These are phyloP conservation scores for Nakazawaea ernobii DNA, from an alignment of 805 yeast genomes.

Conservation along the genomic window DNA sequence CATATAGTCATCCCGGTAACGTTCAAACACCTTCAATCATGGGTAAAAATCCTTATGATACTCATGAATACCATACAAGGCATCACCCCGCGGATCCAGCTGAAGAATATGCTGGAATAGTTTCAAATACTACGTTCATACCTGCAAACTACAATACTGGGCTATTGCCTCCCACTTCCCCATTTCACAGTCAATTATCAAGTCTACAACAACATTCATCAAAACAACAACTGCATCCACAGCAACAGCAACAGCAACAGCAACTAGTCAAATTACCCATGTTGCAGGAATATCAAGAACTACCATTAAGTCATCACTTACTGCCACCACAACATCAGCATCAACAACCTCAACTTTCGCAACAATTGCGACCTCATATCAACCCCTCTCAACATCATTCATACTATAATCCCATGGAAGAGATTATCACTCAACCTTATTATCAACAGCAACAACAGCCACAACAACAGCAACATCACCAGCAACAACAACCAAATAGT, in stretches of 20 bases:
- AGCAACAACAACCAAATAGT: neutral
- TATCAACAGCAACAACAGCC: neutral
- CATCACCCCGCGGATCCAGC: no score
- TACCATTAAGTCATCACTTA: neutral
- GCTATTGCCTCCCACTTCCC: no score
- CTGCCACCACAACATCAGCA: neutral
- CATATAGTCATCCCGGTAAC: no score
- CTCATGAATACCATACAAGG: no score
- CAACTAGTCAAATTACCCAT: neutral
- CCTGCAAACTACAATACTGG: no score
- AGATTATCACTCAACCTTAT: neutral
- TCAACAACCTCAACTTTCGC: neutral
- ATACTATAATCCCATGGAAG: neutral
- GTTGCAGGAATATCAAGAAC: neutral
- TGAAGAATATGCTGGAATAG: no score
- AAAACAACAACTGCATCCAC: neutral
- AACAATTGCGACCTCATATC: neutral
- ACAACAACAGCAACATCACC: neutral
- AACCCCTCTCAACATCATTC: neutral
- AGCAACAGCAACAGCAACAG: slow-evolving; percentile 2
- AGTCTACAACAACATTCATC: no score
- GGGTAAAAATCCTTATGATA: no score
- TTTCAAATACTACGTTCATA: no score
- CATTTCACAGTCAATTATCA: no score
- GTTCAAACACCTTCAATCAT: no score